Conservation (phyloP, 768 basidiomycete genomes). For the Rhodotorula graminis region DNA sequence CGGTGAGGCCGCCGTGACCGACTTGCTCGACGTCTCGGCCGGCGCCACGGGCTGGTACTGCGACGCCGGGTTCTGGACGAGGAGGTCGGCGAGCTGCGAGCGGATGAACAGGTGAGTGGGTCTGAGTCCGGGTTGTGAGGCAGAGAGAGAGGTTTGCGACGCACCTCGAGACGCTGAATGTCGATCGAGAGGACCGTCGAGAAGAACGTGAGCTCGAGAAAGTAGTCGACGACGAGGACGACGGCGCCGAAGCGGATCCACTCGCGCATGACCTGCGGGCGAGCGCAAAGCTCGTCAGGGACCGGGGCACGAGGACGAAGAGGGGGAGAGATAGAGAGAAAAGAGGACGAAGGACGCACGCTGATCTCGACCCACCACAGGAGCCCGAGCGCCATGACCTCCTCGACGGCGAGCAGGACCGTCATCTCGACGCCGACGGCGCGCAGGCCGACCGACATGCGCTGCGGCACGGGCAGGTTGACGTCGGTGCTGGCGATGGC, state of each 20-base stretch:
- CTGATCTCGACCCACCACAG: constrained; percentile 57
- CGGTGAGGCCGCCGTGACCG: neutral
- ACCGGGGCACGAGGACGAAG: neutral
- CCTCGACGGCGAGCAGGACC: constrained; percentile 87
- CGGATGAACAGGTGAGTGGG: too few species aligned
- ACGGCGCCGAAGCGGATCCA: constrained; percentile 92
- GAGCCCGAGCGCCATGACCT: constrained; percentile 67
- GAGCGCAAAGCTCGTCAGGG: neutral
- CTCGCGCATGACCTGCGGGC: constrained; percentile 60
- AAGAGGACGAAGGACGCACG: too few species aligned
- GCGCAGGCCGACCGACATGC: constrained; percentile 85
- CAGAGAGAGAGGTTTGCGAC: too few species aligned
- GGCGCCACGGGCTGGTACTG: constrained; percentile 50
- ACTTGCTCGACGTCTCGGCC: constrained; percentile 44
- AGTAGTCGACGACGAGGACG: constrained; percentile 94
- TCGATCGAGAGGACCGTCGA: constrained; percentile 91
- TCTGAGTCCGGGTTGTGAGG: too few species aligned
- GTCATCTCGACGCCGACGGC: constrained; percentile 86
- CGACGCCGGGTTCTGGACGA: constrained; percentile 61
- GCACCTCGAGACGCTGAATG: constrained; percentile 80
- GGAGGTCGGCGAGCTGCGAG: constrained; percentile 70
- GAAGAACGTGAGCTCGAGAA: constrained; percentile 92
- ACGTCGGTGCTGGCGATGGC: constrained; percentile 78
- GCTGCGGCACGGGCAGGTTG: constrained; percentile 80
- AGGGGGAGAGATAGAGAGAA: too few species aligned